A percentile compares a stretch with the other conserved stretches of the same genome.
Evolutionary conservation across 176 grass and related monocot species (phyloP).

Genomic region (Avena sativa): DNA sequence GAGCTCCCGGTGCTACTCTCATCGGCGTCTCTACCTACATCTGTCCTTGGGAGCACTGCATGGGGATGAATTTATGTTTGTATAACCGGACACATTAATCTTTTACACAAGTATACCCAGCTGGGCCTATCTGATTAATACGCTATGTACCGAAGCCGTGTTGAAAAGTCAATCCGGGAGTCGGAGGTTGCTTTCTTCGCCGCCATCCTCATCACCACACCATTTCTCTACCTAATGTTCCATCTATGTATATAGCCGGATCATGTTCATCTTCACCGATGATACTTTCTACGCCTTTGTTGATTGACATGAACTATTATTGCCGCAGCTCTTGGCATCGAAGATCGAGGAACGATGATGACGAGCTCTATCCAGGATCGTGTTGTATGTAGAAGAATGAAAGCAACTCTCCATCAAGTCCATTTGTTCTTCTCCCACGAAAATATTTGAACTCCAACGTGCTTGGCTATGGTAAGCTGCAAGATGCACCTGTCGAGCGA

Average conservation of each 20-base stretch:
- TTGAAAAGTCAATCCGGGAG: no score
- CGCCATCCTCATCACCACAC: no score
- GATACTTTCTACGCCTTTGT: background rate
- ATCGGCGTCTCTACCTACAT: no score
- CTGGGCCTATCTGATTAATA: no score
- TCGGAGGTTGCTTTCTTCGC: no score
- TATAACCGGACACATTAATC: no score
- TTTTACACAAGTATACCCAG: no score
- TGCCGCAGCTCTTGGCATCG: slow-evolving; percentile 33
- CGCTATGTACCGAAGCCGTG: no score
- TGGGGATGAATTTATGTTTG: no score
- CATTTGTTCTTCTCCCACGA: background rate
- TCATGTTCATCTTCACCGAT: background rate
- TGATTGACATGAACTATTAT: background rate
- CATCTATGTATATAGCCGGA: background rate
- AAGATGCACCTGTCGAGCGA: background rate
- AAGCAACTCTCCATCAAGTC: background rate
- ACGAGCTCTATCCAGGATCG: slow-evolving; percentile 46
- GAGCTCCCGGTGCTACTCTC: no score
- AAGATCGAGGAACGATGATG: slow-evolving; percentile 48
- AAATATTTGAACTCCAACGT: background rate
- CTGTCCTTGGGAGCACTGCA: no score
- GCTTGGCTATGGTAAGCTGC: background rate
- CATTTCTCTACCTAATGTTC: no score
- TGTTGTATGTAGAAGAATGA: background rate